Conservation (phyloP, 2,329 filamentous ascomycete species). For the Aspergillus sojae region DNA sequence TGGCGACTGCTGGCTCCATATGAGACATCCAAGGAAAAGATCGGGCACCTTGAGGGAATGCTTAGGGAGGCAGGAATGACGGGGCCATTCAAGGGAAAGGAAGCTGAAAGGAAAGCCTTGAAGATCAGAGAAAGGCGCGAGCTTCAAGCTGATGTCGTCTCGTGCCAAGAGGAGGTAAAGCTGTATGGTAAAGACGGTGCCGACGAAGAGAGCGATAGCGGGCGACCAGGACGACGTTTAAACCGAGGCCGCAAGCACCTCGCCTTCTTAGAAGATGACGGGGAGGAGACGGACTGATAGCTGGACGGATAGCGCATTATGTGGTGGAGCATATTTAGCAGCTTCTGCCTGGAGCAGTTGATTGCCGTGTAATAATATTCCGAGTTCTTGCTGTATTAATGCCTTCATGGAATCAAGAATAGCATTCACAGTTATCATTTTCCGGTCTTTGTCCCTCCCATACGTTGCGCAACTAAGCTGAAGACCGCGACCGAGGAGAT, state of each 20-base stretch:
- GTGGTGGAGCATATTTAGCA: not conserved
- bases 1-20: conserved; percentile 77
- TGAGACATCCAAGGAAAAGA: conserved; percentile 75
- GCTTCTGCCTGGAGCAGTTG: conserved; percentile 15
- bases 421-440: conserved; percentile 29
- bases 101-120: conserved; percentile 78
- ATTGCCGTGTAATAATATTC: not conserved
- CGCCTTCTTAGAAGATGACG: conserved; percentile 69
- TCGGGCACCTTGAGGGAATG: conserved; percentile 77
- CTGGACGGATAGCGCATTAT: not conserved
- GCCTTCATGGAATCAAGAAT: conserved; percentile 2
- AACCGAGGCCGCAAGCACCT: conserved; percentile 49
- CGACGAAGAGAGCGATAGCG: conserved; percentile 46
- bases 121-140: conserved; percentile 88
- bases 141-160: conserved; percentile 79
- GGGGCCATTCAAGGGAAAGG: conserved; percentile 64
- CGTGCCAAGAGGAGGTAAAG: conserved; percentile 77
- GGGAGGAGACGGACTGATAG: conserved; percentile 60
- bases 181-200: conserved; percentile 67
- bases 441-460: conserved; percentile 54
- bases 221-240: conserved; percentile 42
- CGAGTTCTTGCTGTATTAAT: conserved; percentile 9
- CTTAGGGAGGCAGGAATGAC: conserved; percentile 79
- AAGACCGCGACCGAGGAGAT: conserved; percentile 95
- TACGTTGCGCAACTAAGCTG: conserved; percentile 86